phyloP scores from a whole-genome alignment of 2,329 filamentous ascomycete genomes.

The Sphaerulina musiva region DNA sequence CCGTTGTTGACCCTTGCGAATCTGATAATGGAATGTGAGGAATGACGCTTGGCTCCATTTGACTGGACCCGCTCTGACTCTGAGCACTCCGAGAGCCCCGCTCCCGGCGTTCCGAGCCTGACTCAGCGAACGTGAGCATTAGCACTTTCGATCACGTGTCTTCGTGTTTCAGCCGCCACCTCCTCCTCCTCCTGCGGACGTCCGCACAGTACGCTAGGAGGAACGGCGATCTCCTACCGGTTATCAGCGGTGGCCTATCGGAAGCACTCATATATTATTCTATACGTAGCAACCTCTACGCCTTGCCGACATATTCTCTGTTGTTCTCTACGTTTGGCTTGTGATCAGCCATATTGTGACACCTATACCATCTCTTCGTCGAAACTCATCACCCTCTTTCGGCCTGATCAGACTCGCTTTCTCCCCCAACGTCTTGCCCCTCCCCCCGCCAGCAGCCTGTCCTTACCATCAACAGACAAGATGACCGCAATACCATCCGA shows the following conservation, averaged over 20 bases:
- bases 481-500: conserved; percentile 9
- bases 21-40: too few relatives aligned
- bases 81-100: too few relatives aligned
- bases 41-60: too few relatives aligned
- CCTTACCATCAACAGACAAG: neutral
- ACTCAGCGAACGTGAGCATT: neutral
- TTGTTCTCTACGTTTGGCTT: neutral
- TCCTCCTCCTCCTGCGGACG: neutral
- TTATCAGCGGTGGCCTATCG: conserved; percentile 9
- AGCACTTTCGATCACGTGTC: neutral
- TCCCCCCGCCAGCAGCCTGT: neutral
- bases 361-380: neutral
- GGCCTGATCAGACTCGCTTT: too few relatives aligned
- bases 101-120: neutral
- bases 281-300: neutral
- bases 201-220: neutral
- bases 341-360: neutral
- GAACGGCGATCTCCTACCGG: conserved; percentile 11
- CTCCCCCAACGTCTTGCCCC: neutral
- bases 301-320: neutral
- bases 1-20: neutral
- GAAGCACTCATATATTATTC: neutral
- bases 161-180: neutral
- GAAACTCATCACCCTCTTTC: too few relatives aligned
- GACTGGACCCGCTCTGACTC: too few relatives aligned